Base-by-base conservation (phyloP, 2,329 filamentous ascomycete species). In the Scedosporium minutisporum region DNA sequence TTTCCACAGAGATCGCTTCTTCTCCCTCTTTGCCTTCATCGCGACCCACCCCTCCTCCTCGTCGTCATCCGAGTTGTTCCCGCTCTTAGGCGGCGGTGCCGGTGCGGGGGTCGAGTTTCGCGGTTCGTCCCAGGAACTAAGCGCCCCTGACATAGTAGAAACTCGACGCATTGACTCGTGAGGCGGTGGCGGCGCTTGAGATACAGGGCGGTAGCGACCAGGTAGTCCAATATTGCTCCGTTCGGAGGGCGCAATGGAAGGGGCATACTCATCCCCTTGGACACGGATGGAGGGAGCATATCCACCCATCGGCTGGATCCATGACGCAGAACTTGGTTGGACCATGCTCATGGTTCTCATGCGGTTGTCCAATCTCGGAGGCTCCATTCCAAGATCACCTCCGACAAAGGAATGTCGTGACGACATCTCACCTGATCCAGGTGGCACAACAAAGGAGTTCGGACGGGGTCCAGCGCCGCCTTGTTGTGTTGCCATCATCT, bases 231-330 rank as follows among this genome's bases (percentile, higher is more conserved):
- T 80, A 72, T 96, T 97, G 80, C 93, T 97, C 65, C 95, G 88
- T 77, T 97, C 95, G 4, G 91, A 96, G 1, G 95, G 95, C 2
- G 95, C 93, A 67, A 99, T 96, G 0, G 93, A 97, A 1, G 92
- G 87, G 1, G 92, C 84, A 74, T 97, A 97, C 7, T 85, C 86
- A 60, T 75, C 74, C 57, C 77, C 83, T 74, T 76, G 79, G 62
- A 74, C 68, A 63, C 73, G 75, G 60, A 83, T 78, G 12, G 82
- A 84, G 3, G 81, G 81, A 16, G 80, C 74, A 67, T 80, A 83
- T 6, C 76, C 74, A 53, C 67, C 72, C 42, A 75, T 70, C 27
- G 74, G 78, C 63, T 82, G 81, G 57, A 86, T 76, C 65, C 78
- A 84, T 85, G 84, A 83, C 7, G 80, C 75, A 23, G 82, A 80